Conservation (phyloP, 805 yeast species). For the Yarrowia sp. region DNA sequence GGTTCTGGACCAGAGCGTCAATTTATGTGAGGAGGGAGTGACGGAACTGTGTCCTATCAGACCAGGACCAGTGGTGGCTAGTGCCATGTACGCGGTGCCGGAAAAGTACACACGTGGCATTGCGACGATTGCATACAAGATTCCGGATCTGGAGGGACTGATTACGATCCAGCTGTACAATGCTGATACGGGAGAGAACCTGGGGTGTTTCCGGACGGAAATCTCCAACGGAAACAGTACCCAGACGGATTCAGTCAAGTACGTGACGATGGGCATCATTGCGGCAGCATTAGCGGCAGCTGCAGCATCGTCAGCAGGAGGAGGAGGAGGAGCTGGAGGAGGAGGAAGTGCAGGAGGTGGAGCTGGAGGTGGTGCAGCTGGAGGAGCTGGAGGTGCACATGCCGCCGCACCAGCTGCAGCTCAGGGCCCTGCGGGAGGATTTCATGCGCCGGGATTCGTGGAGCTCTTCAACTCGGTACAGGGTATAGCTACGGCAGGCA, state of each 20-base stretch:
- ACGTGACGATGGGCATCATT: conserved; percentile 37
- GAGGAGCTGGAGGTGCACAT: background rate
- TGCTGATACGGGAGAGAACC: conserved; percentile 30
- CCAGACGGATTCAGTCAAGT: conserved; percentile 33
- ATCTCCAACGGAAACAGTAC: conserved; percentile 40
- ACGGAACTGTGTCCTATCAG: conserved; percentile 38
- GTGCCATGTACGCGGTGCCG: conserved; percentile 37
- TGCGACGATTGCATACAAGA: conserved; percentile 37
- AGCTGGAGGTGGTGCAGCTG: background rate
- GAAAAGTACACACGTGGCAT: conserved; percentile 34
- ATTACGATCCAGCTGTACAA: conserved; percentile 33
- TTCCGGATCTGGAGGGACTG: conserved; percentile 40
- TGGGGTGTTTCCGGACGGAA: conserved; percentile 36
- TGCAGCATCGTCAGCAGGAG: conserved; percentile 27
- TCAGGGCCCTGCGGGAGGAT: conserved; percentile 28
- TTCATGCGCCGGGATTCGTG: conserved; percentile 35
- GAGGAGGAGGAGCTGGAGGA: conserved; percentile 28
- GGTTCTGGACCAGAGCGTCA: conserved; percentile 35
- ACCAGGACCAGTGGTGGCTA: conserved; percentile 32
- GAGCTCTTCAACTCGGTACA: conserved; percentile 38
- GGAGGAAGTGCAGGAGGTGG: conserved; percentile 9
- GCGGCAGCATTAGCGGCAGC: conserved; percentile 34
- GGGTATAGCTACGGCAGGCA: conserved; percentile 38
- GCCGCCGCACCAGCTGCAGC: conserved; percentile 18
- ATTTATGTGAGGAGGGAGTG: conserved; percentile 38